phyloP scores from a whole-genome alignment of 2,329 filamentous ascomycete genomes.

The Talaromyces rugulosus region DNA sequence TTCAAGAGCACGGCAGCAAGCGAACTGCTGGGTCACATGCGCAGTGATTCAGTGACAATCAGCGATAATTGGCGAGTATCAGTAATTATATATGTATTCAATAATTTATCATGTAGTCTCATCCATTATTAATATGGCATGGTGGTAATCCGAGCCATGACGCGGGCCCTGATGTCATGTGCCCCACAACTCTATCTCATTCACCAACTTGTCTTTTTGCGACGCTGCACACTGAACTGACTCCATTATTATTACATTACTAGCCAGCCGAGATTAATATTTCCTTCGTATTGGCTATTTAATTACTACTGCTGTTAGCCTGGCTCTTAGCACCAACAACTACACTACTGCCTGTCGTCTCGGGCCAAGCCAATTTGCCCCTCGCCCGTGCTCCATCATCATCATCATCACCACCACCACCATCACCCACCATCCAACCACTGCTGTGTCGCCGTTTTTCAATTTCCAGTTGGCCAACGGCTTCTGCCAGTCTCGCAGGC shows the following conservation, averaged over 20 bases:
- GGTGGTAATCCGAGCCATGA: not conserved
- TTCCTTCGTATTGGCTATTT: not conserved
- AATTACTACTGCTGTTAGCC: not conserved
- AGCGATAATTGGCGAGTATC: no score
- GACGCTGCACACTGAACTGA: no score
- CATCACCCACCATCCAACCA: not conserved
- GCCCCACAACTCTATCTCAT: constrained; percentile 1
- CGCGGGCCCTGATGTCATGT: constrained; percentile 4
- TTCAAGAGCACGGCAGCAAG: no score
- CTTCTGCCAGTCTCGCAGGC: not conserved
- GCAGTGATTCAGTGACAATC: no score
- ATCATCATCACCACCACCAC: not conserved
- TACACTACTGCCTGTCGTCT: no score
- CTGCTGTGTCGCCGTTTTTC: not conserved
- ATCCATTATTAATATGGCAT: no score
- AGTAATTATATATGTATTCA: no score
- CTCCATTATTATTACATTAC: no score
- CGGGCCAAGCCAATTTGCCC: not conserved
- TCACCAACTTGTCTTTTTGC: not conserved
- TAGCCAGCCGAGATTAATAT: not conserved
- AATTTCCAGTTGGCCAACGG: not conserved
- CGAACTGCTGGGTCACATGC: no score
- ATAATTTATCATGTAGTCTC: no score
- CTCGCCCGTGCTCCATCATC: not conserved
- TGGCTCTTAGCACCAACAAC: no score